Evolutionary conservation across 176 grass and related monocot species (phyloP), one percentile per base, ranked within the genome.

Genomic region (Echinochloa phyllopogon): DNA sequence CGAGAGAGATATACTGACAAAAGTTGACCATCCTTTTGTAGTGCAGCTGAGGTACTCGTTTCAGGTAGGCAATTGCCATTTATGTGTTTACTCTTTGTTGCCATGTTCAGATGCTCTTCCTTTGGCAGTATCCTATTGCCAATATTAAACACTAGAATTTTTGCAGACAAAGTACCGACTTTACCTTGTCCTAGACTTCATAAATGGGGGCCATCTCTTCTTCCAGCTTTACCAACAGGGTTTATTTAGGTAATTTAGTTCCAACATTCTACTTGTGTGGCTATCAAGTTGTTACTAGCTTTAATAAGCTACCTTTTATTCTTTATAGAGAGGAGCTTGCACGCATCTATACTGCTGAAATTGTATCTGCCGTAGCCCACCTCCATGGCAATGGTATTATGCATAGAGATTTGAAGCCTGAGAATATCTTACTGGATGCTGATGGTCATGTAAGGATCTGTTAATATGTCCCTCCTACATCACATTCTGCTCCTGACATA

Each of bases 391-490:
- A 91, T 86, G 93, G 93, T 80, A 86, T 99, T 78, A 99, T 99
- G 96, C 96, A 99, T 82, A 92, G 96, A 86, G 96, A 99, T 87
- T 92, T 99, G 78, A 99, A 99, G 71, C 96, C 96, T 51, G 96
- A 99, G 89, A 99, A 99, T 83, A 99, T 99, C 65, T 89, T 99
- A 58, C 61, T 99, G 65, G 93, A 99, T 90, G 89, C 77, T 24
- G 91, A 94, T 82, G 96, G 96, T 29, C 96, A 99, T 92, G 96
- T 99, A 92, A 91, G 91, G 65, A 75, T 37, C 43, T 11, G 24
- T 72, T 52, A 5, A 57, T 78, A 50, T 48, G 6, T 8, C 21
- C 37, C 4, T 75, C 13, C 5, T 58, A 1, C 78, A 8, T 48
- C 14, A 77, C 13, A 38, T 69, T 83, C 24, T 81, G 36, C 7